Evolutionary conservation across 164 flowering plant species (phyloP), one percentile per base, ranked within the genome.

Genomic region (Dillenia suffruticosa): DNA sequence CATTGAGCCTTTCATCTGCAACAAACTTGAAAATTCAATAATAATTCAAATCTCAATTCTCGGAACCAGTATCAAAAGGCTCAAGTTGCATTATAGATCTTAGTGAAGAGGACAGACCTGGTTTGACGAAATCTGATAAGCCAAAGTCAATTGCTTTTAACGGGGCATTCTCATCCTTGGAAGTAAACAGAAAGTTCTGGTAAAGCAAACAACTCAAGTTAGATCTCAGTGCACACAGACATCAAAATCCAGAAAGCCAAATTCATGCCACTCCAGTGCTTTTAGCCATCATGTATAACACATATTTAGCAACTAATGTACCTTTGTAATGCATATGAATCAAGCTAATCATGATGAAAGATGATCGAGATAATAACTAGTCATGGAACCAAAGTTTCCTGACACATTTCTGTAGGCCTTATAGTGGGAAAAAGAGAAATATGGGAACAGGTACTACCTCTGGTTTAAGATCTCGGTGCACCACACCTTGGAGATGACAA

Each of bases 91-190:
- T 15, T 9, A 46, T 32, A 17, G 44, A 53, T 40, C 51, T 40
- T 15, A 43, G 52, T 32, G 63, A 40, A 62, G 32, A 55, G 58
- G 67, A 62, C 63, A 51, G 68, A 93, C 98, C 98, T 89, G 96
- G 98, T 72, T 78, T 89, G 17, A 88, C 95, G 73, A 84, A 94
- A 79, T 94, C 98, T 59, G 98, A 94, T 57, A 94, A 73, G 17
- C 98, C 98, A 72, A 94, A 94, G 70, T 94, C 98, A 59, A 94
- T 94, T 55, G 85, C 96, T 72, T 91, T 94, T 74, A 94, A 79
- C 64, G 69, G 77, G 1, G 98, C 79, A 64, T 78, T 76, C 66
- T 91, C 95, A 43, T 89, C 98, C 74, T 86, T 91, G 0, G 95
- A 76, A 1, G 78, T 72, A 68, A 82, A 94, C 69, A 94, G 66